Percentiles rank a stretch among this genome's conserved stretches.
These are phyloP conservation scores for Physcomitrellopsis africana DNA, from an alignment of 225 moss, liverwort and hornwort genomes.

Conservation along the genomic window DNA sequence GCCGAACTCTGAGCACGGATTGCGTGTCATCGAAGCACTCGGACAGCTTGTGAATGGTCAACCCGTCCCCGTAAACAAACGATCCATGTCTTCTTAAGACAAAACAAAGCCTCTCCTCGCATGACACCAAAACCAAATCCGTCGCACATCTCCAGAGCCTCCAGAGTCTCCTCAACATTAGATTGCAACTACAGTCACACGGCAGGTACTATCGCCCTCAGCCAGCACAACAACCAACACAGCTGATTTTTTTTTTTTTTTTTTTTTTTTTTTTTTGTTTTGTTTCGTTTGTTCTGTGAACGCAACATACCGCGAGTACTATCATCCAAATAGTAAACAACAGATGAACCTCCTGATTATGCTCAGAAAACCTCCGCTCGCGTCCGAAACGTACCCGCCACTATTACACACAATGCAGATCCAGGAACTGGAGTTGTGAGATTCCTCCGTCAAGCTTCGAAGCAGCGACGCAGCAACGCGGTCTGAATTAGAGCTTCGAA, in stretches of 20 bases:
- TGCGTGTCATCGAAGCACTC: not conserved
- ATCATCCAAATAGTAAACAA: not conserved
- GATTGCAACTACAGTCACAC: not conserved
- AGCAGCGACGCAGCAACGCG: no score
- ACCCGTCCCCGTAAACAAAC: no score
- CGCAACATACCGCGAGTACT: not conserved
- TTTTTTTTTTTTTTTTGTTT: no score
- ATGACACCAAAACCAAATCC: not conserved
- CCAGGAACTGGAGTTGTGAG: no score
- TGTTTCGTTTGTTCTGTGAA: no score
- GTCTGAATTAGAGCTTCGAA: no score
- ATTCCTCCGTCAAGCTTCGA: no score
- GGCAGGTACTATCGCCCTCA: no score
- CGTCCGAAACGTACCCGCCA: not conserved
- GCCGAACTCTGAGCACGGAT: slow-evolving; percentile 3
- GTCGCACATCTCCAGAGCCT: not conserved
- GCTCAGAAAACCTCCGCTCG: not conserved
- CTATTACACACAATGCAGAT: no score
- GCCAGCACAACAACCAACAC: no score
- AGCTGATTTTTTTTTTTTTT: no score
- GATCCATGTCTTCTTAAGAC: slow-evolving; percentile 14
- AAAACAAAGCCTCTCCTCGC: not conserved
- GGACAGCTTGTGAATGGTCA: not conserved
- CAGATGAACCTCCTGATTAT: not conserved
- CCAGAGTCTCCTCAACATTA: not conserved